A percentile compares a stretch with the other conserved stretches of the same genome.
phyloP scores from a whole-genome alignment of 148 eudicot species.

The Camellia sinensis region DNA sequence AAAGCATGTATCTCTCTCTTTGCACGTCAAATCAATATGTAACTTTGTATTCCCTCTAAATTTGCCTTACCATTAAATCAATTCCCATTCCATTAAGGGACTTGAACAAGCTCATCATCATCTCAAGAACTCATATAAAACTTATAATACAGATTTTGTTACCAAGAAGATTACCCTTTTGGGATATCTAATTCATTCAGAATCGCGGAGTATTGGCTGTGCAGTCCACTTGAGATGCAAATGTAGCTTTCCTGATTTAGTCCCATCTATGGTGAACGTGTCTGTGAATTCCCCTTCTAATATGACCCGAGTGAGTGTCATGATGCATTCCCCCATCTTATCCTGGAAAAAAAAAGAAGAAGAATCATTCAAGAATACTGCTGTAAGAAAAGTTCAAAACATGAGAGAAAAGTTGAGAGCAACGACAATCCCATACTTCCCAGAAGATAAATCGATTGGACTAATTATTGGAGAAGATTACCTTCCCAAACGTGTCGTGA shows the following conservation, averaged over 20 bases:
- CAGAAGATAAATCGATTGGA: not conserved
- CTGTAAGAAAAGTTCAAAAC: not conserved
- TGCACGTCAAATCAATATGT: too few species aligned
- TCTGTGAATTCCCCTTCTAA: conserved; percentile 64
- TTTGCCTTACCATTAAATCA: not conserved
- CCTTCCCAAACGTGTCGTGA: conserved; percentile 96
- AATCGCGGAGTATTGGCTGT: conserved; percentile 51
- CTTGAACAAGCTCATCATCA: not conserved
- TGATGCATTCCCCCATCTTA: conserved; percentile 62
- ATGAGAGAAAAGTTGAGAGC: not conserved
- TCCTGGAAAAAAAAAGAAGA: conserved; percentile 35
- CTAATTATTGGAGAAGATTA: conserved; percentile 15
- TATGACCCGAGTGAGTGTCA: conserved; percentile 62
- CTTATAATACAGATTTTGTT: not conserved
- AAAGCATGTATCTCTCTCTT: too few species aligned
- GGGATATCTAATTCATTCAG: conserved; percentile 13
- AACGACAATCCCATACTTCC: not conserved
- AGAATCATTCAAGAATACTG: not conserved
- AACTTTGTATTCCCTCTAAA: too few species aligned
- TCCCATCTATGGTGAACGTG: conserved; percentile 42
- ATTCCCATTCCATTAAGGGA: conserved; percentile 24
- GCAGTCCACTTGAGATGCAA: conserved; percentile 62
- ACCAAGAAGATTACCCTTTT: not conserved
- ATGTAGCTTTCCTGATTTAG: conserved; percentile 49
- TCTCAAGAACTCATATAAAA: not conserved